Conservation (phyloP, 176 grass and related monocot species). For the Alopecurus myosuroides region DNA sequence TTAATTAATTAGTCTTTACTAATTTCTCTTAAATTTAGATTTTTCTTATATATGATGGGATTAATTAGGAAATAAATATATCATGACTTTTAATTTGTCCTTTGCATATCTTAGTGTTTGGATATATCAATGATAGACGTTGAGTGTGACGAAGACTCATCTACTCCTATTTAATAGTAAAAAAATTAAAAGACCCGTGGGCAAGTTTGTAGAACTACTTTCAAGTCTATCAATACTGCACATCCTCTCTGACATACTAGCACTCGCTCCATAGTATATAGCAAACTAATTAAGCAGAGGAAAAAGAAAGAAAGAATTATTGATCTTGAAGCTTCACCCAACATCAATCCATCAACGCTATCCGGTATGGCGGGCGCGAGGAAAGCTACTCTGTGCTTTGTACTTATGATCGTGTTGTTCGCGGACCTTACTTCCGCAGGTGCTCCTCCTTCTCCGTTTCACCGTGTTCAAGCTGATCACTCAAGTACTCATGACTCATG, state of each 20-base stretch:
- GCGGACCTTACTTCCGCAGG: background rate
- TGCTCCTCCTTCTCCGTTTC: background rate
- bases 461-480: background rate
- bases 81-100: too few species aligned
- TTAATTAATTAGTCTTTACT: too few species aligned
- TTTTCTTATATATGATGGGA: too few species aligned
- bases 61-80: too few species aligned
- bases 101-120: too few species aligned
- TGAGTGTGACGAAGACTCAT: too few species aligned
- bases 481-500: too few species aligned
- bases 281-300: too few species aligned
- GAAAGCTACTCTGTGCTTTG: background rate
- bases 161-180: too few species aligned
- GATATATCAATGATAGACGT: too few species aligned
- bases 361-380: background rate
- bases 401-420: background rate
- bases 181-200: too few species aligned
- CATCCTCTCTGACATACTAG: background rate
- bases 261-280: background rate
- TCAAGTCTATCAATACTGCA: background rate
- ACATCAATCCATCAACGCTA: background rate
- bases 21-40: too few species aligned
- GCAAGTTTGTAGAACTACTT: background rate
- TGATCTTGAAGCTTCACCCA: background rate
- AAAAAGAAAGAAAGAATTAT: background rate